Percentiles rank a stretch among this genome's conserved stretches.
phyloP scores from a whole-genome alignment of 495 filamentous ascomycete genomes.

The Thozetella sp. region DNA sequence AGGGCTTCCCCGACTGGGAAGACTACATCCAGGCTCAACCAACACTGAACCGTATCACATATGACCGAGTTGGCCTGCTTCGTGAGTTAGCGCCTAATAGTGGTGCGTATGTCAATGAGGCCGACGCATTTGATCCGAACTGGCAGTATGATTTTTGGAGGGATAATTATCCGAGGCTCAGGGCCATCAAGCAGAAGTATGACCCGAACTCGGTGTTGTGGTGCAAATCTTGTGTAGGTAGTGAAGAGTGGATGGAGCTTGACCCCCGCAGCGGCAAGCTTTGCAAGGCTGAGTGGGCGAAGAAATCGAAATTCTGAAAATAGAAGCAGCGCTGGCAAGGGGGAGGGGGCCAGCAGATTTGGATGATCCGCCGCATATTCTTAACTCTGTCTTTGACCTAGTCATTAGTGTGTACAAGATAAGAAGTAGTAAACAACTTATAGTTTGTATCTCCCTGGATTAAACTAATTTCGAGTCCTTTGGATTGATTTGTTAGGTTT shows the following conservation, averaged over 20 bases:
- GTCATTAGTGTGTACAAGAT: too few relatives aligned
- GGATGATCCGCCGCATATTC: too few relatives aligned
- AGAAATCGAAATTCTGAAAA: too few relatives aligned
- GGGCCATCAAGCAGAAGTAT: constrained; percentile 7
- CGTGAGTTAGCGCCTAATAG: not conserved
- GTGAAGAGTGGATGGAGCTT: not conserved
- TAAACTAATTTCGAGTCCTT: too few relatives aligned
- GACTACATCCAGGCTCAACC: not conserved
- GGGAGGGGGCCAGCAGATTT: too few relatives aligned
- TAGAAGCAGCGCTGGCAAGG: too few relatives aligned
- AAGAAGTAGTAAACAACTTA: too few relatives aligned
- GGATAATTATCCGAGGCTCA: constrained; percentile 3
- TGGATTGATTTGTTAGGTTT: too few relatives aligned
- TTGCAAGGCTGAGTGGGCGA: too few relatives aligned
- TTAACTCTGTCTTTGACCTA: too few relatives aligned
- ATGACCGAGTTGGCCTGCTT: not conserved
- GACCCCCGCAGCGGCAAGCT: not conserved
- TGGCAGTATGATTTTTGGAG: constrained; percentile 9
- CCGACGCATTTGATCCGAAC: constrained; percentile 3
- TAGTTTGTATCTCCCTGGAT: too few relatives aligned
- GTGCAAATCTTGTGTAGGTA: constrained; percentile 2
- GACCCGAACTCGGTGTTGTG: constrained; percentile 4
- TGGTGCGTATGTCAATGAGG: not conserved
- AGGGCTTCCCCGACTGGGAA: not conserved
- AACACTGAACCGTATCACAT: not conserved